These are phyloP conservation scores for Arachnomyces sp. DNA, from an alignment of 2,329 filamentous ascomycete species.

Conservation along the genomic window DNA sequence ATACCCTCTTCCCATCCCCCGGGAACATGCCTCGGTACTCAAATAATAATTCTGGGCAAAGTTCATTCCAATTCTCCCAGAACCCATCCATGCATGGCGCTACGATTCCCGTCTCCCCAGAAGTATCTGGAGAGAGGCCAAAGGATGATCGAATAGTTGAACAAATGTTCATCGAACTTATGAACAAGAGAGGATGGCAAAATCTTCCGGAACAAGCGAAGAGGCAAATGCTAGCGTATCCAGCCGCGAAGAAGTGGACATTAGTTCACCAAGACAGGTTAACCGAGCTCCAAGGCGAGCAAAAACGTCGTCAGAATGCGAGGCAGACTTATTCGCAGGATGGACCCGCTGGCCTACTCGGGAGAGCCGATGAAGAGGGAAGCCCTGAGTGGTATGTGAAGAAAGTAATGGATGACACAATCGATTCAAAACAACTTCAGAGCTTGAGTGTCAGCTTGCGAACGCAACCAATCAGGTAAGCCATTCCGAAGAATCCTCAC, in stretches of 20 bases:
- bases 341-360: constrained; percentile 57
- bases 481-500: not conserved
- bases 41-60: constrained; percentile 13
- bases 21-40: constrained; percentile 22
- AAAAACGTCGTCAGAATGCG: constrained; percentile 72
- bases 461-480: constrained; percentile 77
- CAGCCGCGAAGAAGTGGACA: constrained; percentile 93
- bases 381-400: constrained; percentile 97
- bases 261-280: constrained; percentile 90
- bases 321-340: constrained; percentile 59
- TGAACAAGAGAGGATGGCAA: constrained; percentile 97
- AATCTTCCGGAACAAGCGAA: constrained; percentile 90
- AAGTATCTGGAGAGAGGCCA: constrained; percentile 29
- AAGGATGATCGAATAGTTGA: constrained; percentile 67
- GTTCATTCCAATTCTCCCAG: constrained; percentile 21
- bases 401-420: constrained; percentile 90
- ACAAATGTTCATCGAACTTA: constrained; percentile 82
- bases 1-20: constrained; percentile 17
- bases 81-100: constrained; percentile 10
- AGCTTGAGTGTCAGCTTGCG: constrained; percentile 89
- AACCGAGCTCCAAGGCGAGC: constrained; percentile 87
- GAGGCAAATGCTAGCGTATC: constrained; percentile 93
- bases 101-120: constrained; percentile 19
- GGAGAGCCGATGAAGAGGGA: constrained; percentile 83
- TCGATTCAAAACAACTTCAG: constrained; percentile 82